Percentiles rank a stretch among this genome's conserved stretches.
These are phyloP conservation scores for Leishmania guyanensis DNA, from an alignment of 208 protist genomes.

Conservation along the genomic window DNA sequence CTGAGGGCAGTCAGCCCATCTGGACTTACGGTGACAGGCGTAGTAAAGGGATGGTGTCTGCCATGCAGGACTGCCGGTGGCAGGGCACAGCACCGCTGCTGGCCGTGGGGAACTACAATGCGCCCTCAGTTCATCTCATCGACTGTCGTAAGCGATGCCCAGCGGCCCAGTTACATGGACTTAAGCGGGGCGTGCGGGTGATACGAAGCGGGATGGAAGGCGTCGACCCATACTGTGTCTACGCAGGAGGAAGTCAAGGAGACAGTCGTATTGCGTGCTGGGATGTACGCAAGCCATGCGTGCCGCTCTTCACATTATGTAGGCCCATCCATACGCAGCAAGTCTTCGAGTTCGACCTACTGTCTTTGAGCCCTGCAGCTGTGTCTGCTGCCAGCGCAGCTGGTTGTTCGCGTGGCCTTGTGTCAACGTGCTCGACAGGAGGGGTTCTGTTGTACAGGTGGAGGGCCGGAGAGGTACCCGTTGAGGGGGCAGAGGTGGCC, in stretches of 20 bases:
- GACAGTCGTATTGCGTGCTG: constrained; percentile 67
- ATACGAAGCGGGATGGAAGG: constrained; percentile 21
- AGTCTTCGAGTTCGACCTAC: constrained; percentile 49
- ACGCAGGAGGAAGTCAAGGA: constrained; percentile 26
- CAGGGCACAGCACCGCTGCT: constrained; percentile 29
- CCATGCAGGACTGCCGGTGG: constrained; percentile 36
- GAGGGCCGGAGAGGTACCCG: constrained; percentile 5
- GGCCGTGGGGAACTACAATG: constrained; percentile 52
- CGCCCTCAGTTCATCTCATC: constrained; percentile 60
- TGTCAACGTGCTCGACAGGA: constrained; percentile 44
- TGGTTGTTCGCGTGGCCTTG: constrained; percentile 29
- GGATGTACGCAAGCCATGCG: constrained; percentile 54
- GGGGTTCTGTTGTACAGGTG: constrained; percentile 50
- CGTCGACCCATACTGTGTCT: constrained; percentile 30
- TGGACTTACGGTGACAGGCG: constrained; percentile 39
- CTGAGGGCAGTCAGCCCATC: constrained; percentile 47
- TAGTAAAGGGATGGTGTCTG: constrained; percentile 30
- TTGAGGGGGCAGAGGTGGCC: neutral
- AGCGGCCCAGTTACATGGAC: constrained; percentile 50
- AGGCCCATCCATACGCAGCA: constrained; percentile 50
- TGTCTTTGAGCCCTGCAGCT: constrained; percentile 1
- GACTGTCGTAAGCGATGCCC: constrained; percentile 56
- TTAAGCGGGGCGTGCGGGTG: constrained; percentile 23
- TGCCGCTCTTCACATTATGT: constrained; percentile 31
- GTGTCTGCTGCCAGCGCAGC: neutral